These are phyloP conservation scores for Pholiota molesta DNA, from an alignment of 768 basidiomycete genomes.

Conservation along the genomic window DNA sequence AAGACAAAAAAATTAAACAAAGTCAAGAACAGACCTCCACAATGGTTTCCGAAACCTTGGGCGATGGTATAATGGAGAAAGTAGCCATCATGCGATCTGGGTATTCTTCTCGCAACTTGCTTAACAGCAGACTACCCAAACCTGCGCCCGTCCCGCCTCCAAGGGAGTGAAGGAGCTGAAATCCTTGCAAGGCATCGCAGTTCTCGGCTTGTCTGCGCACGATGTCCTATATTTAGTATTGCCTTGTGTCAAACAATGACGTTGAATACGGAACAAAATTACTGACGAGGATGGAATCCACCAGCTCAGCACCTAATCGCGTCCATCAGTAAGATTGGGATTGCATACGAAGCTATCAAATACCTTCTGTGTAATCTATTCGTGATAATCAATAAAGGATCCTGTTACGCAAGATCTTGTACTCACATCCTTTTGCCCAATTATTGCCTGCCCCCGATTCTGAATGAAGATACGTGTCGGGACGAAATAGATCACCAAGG, in stretches of 20 bases:
- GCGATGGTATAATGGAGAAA: slow-evolving; percentile 56
- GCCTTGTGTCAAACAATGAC: background rate
- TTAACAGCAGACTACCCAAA: slow-evolving; percentile 76
- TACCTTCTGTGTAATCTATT: slow-evolving; percentile 88
- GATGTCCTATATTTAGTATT: slow-evolving; percentile 52
- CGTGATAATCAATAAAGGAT: slow-evolving; percentile 5
- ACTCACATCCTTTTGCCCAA: slow-evolving; percentile 93
- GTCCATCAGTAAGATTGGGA: background rate
- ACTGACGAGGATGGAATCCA: slow-evolving; percentile 75
- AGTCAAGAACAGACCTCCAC: slow-evolving; percentile 60
- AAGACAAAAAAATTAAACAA: slow-evolving; percentile 39
- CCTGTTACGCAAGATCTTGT: background rate
- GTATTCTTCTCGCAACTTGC: slow-evolving; percentile 78
- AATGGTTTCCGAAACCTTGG: slow-evolving; percentile 59
- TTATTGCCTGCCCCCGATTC: slow-evolving; percentile 82
- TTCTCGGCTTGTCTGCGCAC: slow-evolving; percentile 78
- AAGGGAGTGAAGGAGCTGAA: slow-evolving; percentile 87
- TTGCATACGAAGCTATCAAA: background rate
- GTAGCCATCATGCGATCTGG: slow-evolving; percentile 61
- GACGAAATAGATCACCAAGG: slow-evolving; percentile 78
- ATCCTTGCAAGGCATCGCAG: slow-evolving; percentile 89
- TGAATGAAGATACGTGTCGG: slow-evolving; percentile 80
- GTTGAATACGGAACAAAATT: background rate
- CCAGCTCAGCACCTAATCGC: slow-evolving; percentile 79
- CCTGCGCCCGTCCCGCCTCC: slow-evolving; percentile 93